Base-by-base conservation (phyloP, 306 rosid genomes). In the Sicyos edulis region DNA sequence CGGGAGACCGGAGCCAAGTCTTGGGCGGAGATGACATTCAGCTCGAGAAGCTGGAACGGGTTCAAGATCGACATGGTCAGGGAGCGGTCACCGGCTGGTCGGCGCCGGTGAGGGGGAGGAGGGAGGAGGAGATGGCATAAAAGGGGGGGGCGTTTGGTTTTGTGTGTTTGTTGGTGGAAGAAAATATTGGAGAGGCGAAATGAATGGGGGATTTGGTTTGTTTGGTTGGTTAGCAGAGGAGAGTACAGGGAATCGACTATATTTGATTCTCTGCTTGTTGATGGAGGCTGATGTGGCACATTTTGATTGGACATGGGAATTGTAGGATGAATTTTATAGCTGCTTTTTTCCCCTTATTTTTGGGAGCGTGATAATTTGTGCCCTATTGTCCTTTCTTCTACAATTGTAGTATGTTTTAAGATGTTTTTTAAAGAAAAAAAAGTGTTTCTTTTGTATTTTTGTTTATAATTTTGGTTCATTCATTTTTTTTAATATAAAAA, bases 21-120 rank as follows among this genome's bases (percentile, higher is more conserved):
- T 34, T 95, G 99, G 6, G 96, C 97, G 0, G 96, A 91, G 7
- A 95, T 89, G 6, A 95, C 83, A 50, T 86, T 86, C 37, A 95
- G 82, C 60, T 95, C 99, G 17, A 95, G 19, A 7, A 95, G 92
- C 58, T 95, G 99, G 70, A 86, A 91, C 6, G 92, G 88, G 8
- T 83, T 73, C 6, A 80, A 71, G 55, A 86, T 59, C 0, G 96
- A 80, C 99, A 93, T 90, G 45, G 45, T 40, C 45, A n/a, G 53
- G 72, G 55, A 56, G 45, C 10, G 45, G 45, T 40, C 10, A 49
- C 72, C 72, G 56, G 42, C 72, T 0, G 12, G 42, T 19, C 20
- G 13, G 32, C 32, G 69, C 57, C 19, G 74, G 61, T 64, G 12
- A 71, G 24, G 64, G 64, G 44, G 14, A 50, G 58, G 45, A 22